These are phyloP conservation scores for Domatiomyces globalis DNA, from an alignment of 2,329 filamentous ascomycete species.

Conservation along the genomic window DNA sequence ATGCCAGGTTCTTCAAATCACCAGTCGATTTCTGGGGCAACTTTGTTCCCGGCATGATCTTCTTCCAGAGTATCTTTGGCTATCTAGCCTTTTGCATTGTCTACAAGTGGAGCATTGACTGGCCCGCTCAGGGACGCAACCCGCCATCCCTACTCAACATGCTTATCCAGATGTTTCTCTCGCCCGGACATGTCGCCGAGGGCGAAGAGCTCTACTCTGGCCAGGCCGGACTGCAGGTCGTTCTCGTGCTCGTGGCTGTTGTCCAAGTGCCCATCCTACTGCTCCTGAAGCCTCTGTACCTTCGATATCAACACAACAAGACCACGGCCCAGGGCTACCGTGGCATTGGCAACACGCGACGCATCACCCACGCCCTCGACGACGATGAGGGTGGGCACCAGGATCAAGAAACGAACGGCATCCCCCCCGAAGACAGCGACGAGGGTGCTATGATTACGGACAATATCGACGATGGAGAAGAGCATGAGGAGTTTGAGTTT, in stretches of 20 bases:
- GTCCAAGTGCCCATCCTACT: slow-evolving; percentile 78
- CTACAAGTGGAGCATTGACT: slow-evolving; percentile 94
- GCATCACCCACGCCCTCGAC: slow-evolving; percentile 76
- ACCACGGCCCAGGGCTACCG: slow-evolving; percentile 81
- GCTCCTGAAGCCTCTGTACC: slow-evolving; percentile 89
- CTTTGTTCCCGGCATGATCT: slow-evolving; percentile 96
- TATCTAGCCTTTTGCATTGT: slow-evolving; percentile 89
- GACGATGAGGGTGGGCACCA: slow-evolving; percentile 64
- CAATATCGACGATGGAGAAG: slow-evolving; percentile 57
- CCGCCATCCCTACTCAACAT: slow-evolving; percentile 92
- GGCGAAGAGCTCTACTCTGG: slow-evolving; percentile 64
- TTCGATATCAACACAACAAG: slow-evolving; percentile 84
- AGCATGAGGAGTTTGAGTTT: slow-evolving; percentile 95
- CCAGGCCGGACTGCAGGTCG: slow-evolving; percentile 60
- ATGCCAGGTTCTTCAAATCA: slow-evolving; percentile 86
- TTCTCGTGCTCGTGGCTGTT: slow-evolving; percentile 69
- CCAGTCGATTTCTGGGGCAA: slow-evolving; percentile 95
- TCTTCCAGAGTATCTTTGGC: slow-evolving; percentile 97
- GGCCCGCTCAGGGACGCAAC: slow-evolving; percentile 50
- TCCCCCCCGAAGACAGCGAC: slow-evolving; percentile 59
- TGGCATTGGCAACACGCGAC: slow-evolving; percentile 69
- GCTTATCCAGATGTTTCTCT: slow-evolving; percentile 99
- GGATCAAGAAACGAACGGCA: slow-evolving; percentile 36
- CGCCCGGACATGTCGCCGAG: slow-evolving; percentile 54
- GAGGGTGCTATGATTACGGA: slow-evolving; percentile 84